A percentile compares a stretch with the other conserved stretches of the same genome.
Conservation (phyloP, 768 basidiomycete genomes). For the Tricholoma sp. region DNA sequence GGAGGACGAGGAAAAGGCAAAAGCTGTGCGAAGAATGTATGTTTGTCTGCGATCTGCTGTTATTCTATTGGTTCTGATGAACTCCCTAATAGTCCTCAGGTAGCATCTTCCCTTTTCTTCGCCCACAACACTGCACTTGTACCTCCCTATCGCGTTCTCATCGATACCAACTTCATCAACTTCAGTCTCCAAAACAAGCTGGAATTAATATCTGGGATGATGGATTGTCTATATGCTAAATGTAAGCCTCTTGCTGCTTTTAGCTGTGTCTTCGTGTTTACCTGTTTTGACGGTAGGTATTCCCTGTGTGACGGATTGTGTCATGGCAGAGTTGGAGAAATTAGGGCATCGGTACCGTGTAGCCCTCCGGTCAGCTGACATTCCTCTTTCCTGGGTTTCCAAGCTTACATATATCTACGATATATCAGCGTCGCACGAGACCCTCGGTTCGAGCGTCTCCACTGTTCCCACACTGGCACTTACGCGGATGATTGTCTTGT, state of each 20-base stretch:
- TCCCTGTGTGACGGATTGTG: slow-evolving; percentile 98
- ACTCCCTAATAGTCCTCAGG: slow-evolving; percentile 53
- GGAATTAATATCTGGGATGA: slow-evolving; percentile 96
- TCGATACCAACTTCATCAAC: slow-evolving; percentile 99
- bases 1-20: slow-evolving; percentile 74
- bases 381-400: background rate
- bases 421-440: slow-evolving; percentile 86
- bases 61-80: background rate
- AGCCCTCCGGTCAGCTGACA: slow-evolving; percentile 71
- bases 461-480: slow-evolving; percentile 91
- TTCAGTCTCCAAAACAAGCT: slow-evolving; percentile 97
- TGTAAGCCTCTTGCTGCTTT: slow-evolving; percentile 42
- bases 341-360: slow-evolving; percentile 93
- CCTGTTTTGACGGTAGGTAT: slow-evolving; percentile 58
- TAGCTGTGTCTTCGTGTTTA: slow-evolving; percentile 1
- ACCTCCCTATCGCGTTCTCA: slow-evolving; percentile 93
- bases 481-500: slow-evolving; percentile 99
- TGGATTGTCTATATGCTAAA: slow-evolving; percentile 98
- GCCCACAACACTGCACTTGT: slow-evolving; percentile 94
- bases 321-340: slow-evolving; percentile 98
- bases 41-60: slow-evolving; percentile 23
- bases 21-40: slow-evolving; percentile 74
- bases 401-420: slow-evolving; percentile 5
- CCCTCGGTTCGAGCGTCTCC: slow-evolving; percentile 91
- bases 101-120: slow-evolving; percentile 90